Base-by-base conservation (phyloP, 192 early-diverging fungal species). In the Linnemannia schmuckeri region DNA sequence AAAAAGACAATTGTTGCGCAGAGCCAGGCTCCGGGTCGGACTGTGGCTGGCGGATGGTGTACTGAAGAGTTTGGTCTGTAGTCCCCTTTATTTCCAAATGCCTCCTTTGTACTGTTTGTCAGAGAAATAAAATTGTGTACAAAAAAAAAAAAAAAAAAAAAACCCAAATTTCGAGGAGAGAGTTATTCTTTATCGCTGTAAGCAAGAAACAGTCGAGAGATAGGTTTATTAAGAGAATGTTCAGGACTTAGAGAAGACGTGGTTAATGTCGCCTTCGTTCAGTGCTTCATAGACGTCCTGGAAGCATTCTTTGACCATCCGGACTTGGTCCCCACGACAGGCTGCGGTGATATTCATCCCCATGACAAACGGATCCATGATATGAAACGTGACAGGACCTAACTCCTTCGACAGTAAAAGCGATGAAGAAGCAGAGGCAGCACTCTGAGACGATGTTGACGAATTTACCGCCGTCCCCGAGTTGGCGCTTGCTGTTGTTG, bases 341-440 rank as follows among this genome's bases (percentile, higher is more conserved):
- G 7, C 27, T 15, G 74, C 7, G 3, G 80, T 77, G 40, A 87
- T 42, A 49, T 81, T 87, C 12, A 71, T 27, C 5, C 70, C 70
- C n/a, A 86, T 54, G 49, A 78, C 27, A 57, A 87, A 87, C 7
- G 85, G 85, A 49, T 87, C 85, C 75, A 81, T 81, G 20, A 87
- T 76, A 70, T 87, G 76, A 30, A 87, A 75, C 20, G 46, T 44
- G 8, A 35, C 30, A 33, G 46, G 73, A 6, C 18, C 46, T 9
- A 4, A 38, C 7, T 74, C 73, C 33, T 37, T 47, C 27, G 5
- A 35, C 46, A 72, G 41, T 12, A 4, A 70, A 54, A 30, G 37
- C 38, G 47, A 37, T 13, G 27, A 46, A 7, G 30, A 27, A n/a
- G 41, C 8, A 38, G 37, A 22, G 13, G 42, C 17, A 12, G 55